phyloP scores from a whole-genome alignment of 257 asterid genomes.

The Cruciata laevipes region DNA sequence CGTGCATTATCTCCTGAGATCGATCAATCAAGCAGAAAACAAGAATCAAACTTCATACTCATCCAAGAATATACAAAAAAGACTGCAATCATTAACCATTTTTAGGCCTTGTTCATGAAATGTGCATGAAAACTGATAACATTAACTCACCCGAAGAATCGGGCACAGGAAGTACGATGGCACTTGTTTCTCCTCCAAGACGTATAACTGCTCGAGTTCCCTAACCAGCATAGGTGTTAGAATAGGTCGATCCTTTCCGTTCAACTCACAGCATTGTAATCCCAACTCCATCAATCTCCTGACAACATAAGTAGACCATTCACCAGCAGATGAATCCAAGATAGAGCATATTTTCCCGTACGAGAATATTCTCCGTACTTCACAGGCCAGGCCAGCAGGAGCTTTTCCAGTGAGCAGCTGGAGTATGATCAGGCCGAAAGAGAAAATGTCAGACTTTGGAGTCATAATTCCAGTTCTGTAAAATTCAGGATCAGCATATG shows the following conservation, averaged over 20 bases:
- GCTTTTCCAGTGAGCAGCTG: conserved; percentile 61
- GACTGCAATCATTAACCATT: background rate
- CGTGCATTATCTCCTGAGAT: conserved; percentile 84
- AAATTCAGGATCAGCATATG: conserved; percentile 69
- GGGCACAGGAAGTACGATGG: conserved; percentile 79
- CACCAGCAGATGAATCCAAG: conserved; percentile 70
- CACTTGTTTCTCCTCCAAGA: conserved; percentile 55
- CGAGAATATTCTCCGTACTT: conserved; percentile 41
- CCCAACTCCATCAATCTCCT: conserved; percentile 68
- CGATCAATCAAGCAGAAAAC: conserved; percentile 9
- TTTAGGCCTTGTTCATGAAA: background rate
- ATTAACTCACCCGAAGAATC: conserved; percentile 49
- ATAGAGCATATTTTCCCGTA: conserved; percentile 36
- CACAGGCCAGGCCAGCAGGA: conserved; percentile 36
- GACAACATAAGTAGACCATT: conserved; percentile 60
- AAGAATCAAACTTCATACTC: background rate
- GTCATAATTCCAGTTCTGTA: conserved; percentile 46
- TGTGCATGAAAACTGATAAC: background rate
- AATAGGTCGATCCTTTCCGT: conserved; percentile 59
- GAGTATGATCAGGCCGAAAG: conserved; percentile 68
- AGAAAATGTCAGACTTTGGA: conserved; percentile 59
- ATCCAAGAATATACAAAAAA: background rate
- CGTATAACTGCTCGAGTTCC: conserved; percentile 56
- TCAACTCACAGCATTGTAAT: conserved; percentile 59
- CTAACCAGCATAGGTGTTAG: conserved; percentile 41